Evolutionary conservation across 495 filamentous ascomycete genomes (phyloP).

Genomic region (Astrothelium subdiscretum): DNA sequence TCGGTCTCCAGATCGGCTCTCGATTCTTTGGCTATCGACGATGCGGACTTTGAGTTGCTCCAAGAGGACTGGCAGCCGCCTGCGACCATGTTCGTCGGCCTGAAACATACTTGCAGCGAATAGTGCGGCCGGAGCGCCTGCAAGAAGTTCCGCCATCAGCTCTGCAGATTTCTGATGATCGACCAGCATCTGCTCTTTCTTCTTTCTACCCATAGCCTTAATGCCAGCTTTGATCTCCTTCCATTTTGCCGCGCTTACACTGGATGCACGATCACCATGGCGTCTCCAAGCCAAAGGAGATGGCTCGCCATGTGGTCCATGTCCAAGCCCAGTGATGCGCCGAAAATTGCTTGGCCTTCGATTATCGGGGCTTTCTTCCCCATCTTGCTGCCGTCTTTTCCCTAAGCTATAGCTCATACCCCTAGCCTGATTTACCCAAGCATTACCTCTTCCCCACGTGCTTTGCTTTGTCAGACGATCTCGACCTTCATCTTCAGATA

Average conservation of each 20-base stretch:
- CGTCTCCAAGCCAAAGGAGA: slow-evolving; percentile 40
- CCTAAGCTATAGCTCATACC: slow-evolving; percentile 43
- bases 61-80: slow-evolving; percentile 82
- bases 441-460: slow-evolving; percentile 40
- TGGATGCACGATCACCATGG: slow-evolving; percentile 52
- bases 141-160: slow-evolving; percentile 86
- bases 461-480: slow-evolving; percentile 51
- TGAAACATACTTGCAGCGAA: slow-evolving; percentile 96
- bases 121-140: slow-evolving; percentile 79
- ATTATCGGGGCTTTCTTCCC: slow-evolving; percentile 38
- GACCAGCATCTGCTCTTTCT: slow-evolving; percentile 59
- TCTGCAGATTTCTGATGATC: slow-evolving; percentile 95
- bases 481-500: slow-evolving; percentile 85
- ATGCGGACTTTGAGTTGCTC: slow-evolving; percentile 90
- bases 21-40: slow-evolving; percentile 58
- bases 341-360: slow-evolving; percentile 61
- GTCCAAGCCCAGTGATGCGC: slow-evolving; percentile 61
- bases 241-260: slow-evolving; percentile 77
- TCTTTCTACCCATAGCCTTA: slow-evolving; percentile 66
- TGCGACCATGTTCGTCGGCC: slow-evolving; percentile 90
- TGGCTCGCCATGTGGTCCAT: slow-evolving; percentile 39
- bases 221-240: slow-evolving; percentile 72
- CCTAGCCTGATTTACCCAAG: slow-evolving; percentile 37
- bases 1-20: slow-evolving; percentile 51
- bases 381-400: slow-evolving; percentile 21